Conservation (phyloP, 2,329 filamentous ascomycete genomes). For the Mycogone perniciosa region DNA sequence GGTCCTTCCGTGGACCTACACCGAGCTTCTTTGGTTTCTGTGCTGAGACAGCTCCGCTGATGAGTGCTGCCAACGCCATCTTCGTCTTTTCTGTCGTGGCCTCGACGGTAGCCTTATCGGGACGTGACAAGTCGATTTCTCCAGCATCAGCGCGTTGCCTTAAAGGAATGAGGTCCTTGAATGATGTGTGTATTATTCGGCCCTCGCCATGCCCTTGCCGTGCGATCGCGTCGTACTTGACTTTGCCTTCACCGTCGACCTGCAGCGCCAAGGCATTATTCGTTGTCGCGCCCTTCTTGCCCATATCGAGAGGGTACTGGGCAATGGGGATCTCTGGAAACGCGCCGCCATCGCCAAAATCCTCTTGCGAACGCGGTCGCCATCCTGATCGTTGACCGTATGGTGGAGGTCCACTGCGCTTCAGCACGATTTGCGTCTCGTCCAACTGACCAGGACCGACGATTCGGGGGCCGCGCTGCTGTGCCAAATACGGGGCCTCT, state of each 20-base stretch:
- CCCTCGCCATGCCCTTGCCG: conserved; percentile 78
- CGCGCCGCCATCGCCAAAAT: conserved; percentile 93
- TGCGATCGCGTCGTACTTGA: conserved; percentile 95
- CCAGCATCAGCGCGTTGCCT: conserved; percentile 89
- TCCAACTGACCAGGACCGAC: conserved; percentile 74
- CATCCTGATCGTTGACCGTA: conserved; percentile 86
- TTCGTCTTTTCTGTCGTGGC: conserved; percentile 84
- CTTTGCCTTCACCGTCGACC: conserved; percentile 84
- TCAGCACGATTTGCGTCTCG: conserved; percentile 77
- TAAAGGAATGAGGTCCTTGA: conserved; percentile 93
- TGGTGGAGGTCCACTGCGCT: conserved; percentile 75
- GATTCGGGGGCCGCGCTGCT: conserved; percentile 75
- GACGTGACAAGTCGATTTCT: conserved; percentile 79
- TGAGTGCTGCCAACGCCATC: conserved; percentile 73
- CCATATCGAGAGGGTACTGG: conserved; percentile 95
- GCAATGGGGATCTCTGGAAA: conserved; percentile 92
- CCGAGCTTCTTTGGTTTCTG: conserved; percentile 97
- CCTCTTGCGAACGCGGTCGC: conserved; percentile 81
- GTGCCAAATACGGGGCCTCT: conserved; percentile 63
- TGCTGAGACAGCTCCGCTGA: conserved; percentile 78
- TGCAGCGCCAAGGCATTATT: conserved; percentile 90
- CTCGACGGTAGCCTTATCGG: conserved; percentile 75
- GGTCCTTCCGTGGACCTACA: conserved; percentile 69
- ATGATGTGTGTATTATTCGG: conserved; percentile 86
- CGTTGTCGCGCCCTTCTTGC: conserved; percentile 63